A percentile compares a stretch with the other conserved stretches of the same genome.
phyloP scores from a whole-genome alignment of 2,329 filamentous ascomycete species.

The Cordyceps pruinosa region DNA sequence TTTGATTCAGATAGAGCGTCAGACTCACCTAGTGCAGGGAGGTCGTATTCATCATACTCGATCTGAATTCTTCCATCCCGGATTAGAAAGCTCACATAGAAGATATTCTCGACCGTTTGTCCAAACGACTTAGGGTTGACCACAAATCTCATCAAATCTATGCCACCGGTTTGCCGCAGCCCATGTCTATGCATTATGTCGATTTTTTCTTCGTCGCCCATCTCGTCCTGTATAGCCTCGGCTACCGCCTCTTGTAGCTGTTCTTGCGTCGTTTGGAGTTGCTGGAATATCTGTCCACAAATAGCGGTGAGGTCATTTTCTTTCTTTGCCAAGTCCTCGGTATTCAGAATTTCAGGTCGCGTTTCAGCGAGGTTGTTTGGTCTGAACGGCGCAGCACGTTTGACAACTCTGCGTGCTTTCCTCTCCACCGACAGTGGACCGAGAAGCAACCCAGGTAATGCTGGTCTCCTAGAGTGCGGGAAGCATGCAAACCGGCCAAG shows the following conservation, averaged over 20 bases:
- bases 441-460: conserved; percentile 75
- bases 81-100: conserved; percentile 92
- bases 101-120: conserved; percentile 93
- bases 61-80: conserved; percentile 75
- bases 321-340: conserved; percentile 68
- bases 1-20: not conserved
- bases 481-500: conserved; percentile 73
- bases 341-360: conserved; percentile 68
- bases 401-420: conserved; percentile 62
- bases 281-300: conserved; percentile 65
- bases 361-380: conserved; percentile 63
- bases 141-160: conserved; percentile 79
- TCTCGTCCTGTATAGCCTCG: conserved; percentile 37
- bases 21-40: conserved; percentile 74
- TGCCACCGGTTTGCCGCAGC: conserved; percentile 60
- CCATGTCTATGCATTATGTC: conserved; percentile 58
- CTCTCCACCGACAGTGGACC: conserved; percentile 88
- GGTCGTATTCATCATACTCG: conserved; percentile 61
- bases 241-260: conserved; percentile 41
- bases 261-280: conserved; percentile 45
- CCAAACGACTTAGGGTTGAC: conserved; percentile 87
- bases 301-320: conserved; percentile 73
- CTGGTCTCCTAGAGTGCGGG: conserved; percentile 64
- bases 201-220: conserved; percentile 37
- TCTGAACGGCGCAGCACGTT: conserved; percentile 64